phyloP scores from a whole-genome alignment of 2,329 filamentous ascomycete species.

The Escovopsis weberi region DNA sequence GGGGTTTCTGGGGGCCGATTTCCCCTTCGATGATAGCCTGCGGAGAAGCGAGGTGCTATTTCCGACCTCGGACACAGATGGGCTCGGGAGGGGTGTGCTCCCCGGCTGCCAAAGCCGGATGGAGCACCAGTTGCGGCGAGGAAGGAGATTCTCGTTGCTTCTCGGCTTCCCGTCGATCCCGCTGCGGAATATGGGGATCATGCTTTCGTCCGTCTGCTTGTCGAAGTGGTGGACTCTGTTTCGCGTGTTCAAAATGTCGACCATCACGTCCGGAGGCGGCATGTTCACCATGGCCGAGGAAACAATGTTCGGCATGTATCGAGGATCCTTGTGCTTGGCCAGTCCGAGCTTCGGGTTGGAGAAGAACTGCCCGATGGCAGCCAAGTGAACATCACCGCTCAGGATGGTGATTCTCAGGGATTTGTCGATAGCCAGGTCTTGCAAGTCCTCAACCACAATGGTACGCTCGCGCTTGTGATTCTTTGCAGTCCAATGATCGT shows the following conservation, averaged over 20 bases:
- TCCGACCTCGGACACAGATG: slow-evolving; percentile 36
- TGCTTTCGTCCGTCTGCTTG: slow-evolving; percentile 75
- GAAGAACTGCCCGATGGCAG: slow-evolving; percentile 87
- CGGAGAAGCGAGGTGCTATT: slow-evolving; percentile 29
- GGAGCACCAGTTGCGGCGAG: slow-evolving; percentile 89
- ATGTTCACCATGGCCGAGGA: slow-evolving; percentile 90
- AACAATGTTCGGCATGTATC: slow-evolving; percentile 94
- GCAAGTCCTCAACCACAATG: slow-evolving; percentile 76
- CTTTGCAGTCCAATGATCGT: slow-evolving; percentile 96
- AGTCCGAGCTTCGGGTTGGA: slow-evolving; percentile 70
- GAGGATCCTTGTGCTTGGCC: slow-evolving; percentile 78
- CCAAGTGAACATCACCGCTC: slow-evolving; percentile 87
- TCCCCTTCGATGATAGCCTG: slow-evolving; percentile 26
- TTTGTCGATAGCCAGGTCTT: slow-evolving; percentile 85
- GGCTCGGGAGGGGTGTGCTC: slow-evolving; percentile 56
- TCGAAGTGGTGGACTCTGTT: slow-evolving; percentile 69
- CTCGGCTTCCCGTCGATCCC: slow-evolving; percentile 80
- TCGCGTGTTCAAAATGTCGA: slow-evolving; percentile 82
- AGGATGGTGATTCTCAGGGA: slow-evolving; percentile 85
- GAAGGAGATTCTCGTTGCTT: slow-evolving; percentile 82
- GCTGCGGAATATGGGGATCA: slow-evolving; percentile 84
- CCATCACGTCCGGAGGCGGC: slow-evolving; percentile 74
- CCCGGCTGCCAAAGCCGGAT: slow-evolving; percentile 76
- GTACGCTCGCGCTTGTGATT: slow-evolving; percentile 85
- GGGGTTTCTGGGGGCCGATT: slow-evolving; percentile 19